Evolutionary conservation across 192 early-diverging fungal genomes (phyloP).

Genomic region (Coemansia sp.): DNA sequence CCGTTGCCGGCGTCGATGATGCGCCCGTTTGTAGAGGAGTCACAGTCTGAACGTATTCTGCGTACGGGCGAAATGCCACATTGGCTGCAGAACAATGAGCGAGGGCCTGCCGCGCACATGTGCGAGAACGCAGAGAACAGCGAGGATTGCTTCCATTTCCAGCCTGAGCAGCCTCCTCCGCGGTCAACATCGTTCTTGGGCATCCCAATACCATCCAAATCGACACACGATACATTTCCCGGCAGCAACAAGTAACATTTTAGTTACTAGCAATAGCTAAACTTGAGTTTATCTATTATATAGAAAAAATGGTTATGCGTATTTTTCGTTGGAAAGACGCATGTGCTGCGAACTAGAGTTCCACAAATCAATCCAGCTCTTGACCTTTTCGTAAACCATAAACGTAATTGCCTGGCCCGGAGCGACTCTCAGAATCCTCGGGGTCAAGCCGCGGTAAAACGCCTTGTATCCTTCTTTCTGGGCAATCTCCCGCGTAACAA

Average conservation of each 20-base stretch:
- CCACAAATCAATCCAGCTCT: constrained; percentile 63
- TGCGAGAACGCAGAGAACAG: neutral
- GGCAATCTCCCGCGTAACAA: constrained; percentile 72
- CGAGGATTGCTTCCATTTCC: neutral
- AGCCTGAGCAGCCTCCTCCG: neutral
- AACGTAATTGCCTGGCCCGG: constrained; percentile 98
- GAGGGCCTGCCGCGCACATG: neutral
- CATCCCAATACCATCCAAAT: neutral
- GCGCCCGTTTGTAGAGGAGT: constrained; percentile 29
- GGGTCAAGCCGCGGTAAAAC: constrained; percentile 95
- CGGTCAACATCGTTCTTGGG: neutral
- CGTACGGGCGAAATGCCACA: constrained; percentile 35
- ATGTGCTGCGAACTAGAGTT: constrained; percentile 22
- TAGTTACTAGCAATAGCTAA: neutral
- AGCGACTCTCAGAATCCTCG: constrained; percentile 90
- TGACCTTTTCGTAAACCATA: constrained; percentile 90
- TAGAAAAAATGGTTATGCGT: constrained; percentile 10
- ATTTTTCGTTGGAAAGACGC: constrained; percentile 27
- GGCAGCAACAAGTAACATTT: too few species aligned
- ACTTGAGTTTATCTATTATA: neutral
- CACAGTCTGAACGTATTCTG: constrained; percentile 35
- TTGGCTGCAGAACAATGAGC: neutral
- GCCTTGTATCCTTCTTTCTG: constrained; percentile 89
- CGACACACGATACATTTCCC: neutral
- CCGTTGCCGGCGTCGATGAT: constrained; percentile 13